phyloP scores from a whole-genome alignment of 1,284 basidiomycete species.

The Rhodotorula sp. region DNA sequence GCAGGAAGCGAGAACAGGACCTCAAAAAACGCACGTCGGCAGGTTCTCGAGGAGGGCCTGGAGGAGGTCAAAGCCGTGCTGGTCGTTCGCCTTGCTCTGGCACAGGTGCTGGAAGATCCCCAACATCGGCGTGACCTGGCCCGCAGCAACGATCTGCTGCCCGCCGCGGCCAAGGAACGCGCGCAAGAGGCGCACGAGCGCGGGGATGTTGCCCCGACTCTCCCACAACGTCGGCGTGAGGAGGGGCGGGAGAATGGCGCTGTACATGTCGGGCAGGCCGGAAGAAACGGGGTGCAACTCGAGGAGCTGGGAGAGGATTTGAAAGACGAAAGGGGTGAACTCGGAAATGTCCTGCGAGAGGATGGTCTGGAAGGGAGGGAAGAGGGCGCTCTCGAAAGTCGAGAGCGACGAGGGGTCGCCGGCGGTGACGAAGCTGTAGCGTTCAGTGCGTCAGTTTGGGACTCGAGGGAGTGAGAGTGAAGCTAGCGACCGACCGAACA shows the following conservation, averaged over 20 bases:
- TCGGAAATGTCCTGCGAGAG: slow-evolving; percentile 90
- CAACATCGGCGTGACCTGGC: slow-evolving; percentile 74
- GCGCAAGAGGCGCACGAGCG: slow-evolving; percentile 81
- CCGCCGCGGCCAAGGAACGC: slow-evolving; percentile 78
- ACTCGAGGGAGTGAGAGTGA: slow-evolving; percentile 55
- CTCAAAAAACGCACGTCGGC: slow-evolving; percentile 60
- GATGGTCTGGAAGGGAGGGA: slow-evolving; percentile 79
- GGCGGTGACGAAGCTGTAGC: slow-evolving; percentile 66
- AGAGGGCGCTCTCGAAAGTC: slow-evolving; percentile 73
- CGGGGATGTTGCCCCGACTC: slow-evolving; percentile 92
- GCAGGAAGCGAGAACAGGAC: not conserved
- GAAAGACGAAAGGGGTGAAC: slow-evolving; percentile 97
- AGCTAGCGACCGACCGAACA: slow-evolving; percentile 77
- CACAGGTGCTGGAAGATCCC: slow-evolving; percentile 87
- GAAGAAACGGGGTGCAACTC: slow-evolving; percentile 64
- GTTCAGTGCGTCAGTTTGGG: slow-evolving; percentile 45
- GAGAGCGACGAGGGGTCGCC: slow-evolving; percentile 65
- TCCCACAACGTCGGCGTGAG: slow-evolving; percentile 87
- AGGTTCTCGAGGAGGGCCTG: slow-evolving; percentile 72
- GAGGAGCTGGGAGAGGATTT: slow-evolving; percentile 93
- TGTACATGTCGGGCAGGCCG: slow-evolving; percentile 71
- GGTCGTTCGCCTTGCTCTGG: slow-evolving; percentile 82
- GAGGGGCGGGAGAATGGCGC: slow-evolving; percentile 73
- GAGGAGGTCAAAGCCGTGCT: slow-evolving; percentile 85
- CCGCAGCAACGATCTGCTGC: slow-evolving; percentile 64